A percentile compares a stretch with the other conserved stretches of the same genome.
Conservation (phyloP, 2,329 filamentous ascomycete genomes). For the Trichophyton verrucosum region DNA sequence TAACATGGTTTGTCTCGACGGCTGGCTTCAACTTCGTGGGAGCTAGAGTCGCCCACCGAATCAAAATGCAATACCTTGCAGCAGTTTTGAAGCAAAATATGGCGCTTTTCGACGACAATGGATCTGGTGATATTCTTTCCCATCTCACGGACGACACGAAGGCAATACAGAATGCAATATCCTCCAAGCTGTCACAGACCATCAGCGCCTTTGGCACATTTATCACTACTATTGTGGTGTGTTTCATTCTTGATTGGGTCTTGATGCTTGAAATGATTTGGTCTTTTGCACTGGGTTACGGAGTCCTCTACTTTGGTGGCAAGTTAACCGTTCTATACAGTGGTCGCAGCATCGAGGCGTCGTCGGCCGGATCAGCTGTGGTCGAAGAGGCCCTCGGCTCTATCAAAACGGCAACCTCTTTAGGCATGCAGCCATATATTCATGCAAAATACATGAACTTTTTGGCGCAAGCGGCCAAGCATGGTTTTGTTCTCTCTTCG, state of each 20-base stretch:
- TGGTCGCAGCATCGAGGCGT: not conserved
- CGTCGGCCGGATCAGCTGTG: not conserved
- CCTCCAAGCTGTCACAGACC: slow-evolving; percentile 59
- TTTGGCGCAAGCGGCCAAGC: not conserved
- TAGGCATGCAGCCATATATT: not conserved
- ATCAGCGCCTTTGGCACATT: not conserved
- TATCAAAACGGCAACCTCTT: not conserved
- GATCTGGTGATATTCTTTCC: slow-evolving; percentile 72
- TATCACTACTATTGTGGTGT: not conserved
- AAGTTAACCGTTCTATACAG: not conserved
- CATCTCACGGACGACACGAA: slow-evolving; percentile 78
- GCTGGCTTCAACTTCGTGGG: slow-evolving; percentile 70
- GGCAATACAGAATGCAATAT: slow-evolving; percentile 72
- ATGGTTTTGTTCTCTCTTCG: not conserved
- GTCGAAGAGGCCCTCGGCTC: not conserved
- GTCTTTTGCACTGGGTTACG: not conserved
- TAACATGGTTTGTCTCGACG: slow-evolving; percentile 60
- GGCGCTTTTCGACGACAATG: slow-evolving; percentile 72
- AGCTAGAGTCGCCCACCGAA: slow-evolving; percentile 56
- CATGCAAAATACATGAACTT: not conserved
- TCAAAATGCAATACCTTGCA: slow-evolving; percentile 61
- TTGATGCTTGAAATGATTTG: not conserved
- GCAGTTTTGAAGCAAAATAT: slow-evolving; percentile 70
- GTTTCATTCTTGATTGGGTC: not conserved
- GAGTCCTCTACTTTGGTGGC: not conserved